Conservation (phyloP, 192 early-diverging fungal genomes). For the Coemansia reversa region DNA sequence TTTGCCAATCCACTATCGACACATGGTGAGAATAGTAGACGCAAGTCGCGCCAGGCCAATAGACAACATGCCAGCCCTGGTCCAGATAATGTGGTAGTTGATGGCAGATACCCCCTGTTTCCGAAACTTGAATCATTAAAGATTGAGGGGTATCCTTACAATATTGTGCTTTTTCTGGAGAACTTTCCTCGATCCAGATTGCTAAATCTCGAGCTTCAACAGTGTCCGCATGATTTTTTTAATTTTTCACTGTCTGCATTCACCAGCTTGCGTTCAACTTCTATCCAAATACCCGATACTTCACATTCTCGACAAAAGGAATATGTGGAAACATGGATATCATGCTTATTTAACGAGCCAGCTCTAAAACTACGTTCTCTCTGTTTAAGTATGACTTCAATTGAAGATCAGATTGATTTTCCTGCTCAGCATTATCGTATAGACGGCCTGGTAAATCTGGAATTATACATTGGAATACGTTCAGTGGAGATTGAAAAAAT, state of each 20-base stretch:
- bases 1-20: slow-evolving; percentile 7
- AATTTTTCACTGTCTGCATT: slow-evolving; percentile 19
- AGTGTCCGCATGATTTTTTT: slow-evolving; percentile 17
- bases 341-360: background rate
- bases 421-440: slow-evolving; percentile 8
- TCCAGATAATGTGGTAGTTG: slow-evolving; percentile 3
- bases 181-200: slow-evolving; percentile 40
- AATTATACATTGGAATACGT: slow-evolving; percentile 19
- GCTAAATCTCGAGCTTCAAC: slow-evolving; percentile 14
- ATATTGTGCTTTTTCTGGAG: slow-evolving; percentile 30
- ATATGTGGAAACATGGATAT: slow-evolving; percentile 23
- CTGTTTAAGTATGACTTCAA: background rate
- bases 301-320: slow-evolving; percentile 1
- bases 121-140: slow-evolving; percentile 23
- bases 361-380: slow-evolving; percentile 9
- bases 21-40: background rate
- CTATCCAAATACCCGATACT: slow-evolving; percentile 16
- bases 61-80: slow-evolving; percentile 7
- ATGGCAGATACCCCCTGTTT: slow-evolving; percentile 20
- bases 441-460: slow-evolving; percentile 8
- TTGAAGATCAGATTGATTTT: slow-evolving; percentile 10
- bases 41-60: slow-evolving; percentile 1
- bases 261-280: background rate
- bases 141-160: slow-evolving; percentile 24
- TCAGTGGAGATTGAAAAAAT: slow-evolving; percentile 32